A percentile compares a stretch with the other conserved stretches of the same genome.
These are phyloP conservation scores for Ophiorrhiza pumila DNA, from an alignment of 257 asterid species.

Conservation along the genomic window DNA sequence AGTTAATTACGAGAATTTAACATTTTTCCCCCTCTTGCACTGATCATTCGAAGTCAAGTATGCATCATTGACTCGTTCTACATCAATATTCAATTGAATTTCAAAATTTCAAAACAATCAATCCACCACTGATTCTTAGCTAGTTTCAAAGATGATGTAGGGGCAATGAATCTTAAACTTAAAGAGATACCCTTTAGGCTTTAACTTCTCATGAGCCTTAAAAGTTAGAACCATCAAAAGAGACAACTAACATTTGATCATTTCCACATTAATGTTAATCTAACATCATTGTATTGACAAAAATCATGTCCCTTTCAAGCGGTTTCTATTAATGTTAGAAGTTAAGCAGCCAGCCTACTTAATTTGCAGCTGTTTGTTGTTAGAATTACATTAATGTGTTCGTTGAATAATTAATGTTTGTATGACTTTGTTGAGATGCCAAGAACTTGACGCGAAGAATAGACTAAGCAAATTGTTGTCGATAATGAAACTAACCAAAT, in stretches of 20 bases:
- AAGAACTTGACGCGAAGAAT: conserved; percentile 28
- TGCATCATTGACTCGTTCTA: too few relatives aligned
- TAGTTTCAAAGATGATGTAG: not conserved
- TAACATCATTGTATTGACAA: too few relatives aligned
- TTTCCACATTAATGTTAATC: not conserved
- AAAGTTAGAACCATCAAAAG: not conserved
- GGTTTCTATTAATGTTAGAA: conserved; percentile 9
- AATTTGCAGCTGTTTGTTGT: not conserved
- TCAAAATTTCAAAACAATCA: not conserved
- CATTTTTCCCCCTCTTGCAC: too few relatives aligned
- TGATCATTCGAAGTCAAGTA: too few relatives aligned
- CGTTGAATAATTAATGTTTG: too few relatives aligned
- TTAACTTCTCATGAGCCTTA: conserved; percentile 11
- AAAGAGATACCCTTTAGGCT: conserved; percentile 5
- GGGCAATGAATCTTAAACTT: not conserved
- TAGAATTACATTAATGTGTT: too few relatives aligned
- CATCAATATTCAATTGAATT: too few relatives aligned
- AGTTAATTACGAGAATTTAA: too few relatives aligned
- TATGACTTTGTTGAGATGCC: conserved; percentile 11
- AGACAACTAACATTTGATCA: not conserved
- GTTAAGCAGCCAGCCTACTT: not conserved
- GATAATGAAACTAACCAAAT: not conserved
- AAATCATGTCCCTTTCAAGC: conserved; percentile 22
- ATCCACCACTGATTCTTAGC: not conserved
- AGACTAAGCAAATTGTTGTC: conserved; percentile 23